Evolutionary conservation across 495 filamentous ascomycete species (phyloP), one percentile per base, ranked within the genome.

Genomic region (Xylaria nigripes): DNA sequence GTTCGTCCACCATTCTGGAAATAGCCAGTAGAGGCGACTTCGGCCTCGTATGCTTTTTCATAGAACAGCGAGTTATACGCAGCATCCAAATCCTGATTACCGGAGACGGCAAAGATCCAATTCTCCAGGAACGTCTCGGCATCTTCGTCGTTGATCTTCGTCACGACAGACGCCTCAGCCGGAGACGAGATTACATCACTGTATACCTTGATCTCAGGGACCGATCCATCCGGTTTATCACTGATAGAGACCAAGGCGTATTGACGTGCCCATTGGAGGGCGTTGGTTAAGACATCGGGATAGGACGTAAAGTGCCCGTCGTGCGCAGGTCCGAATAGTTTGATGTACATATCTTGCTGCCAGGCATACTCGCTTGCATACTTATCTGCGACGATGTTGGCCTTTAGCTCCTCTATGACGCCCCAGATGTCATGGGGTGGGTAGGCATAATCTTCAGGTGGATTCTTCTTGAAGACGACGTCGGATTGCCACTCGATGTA

Each of bases 21-120:
- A 41, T 62, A 63, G 7, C 61, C 62, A 25, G 21, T 42, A 27
- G 56, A 62, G 21, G 52, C 48, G 36, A 56, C 45, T 46, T 58
- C 63, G 13, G 63, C 63, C 21, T 55, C 25, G 48, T 60, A 62
- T 1, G 61, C 61, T 38, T 63, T 59, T 38, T 64, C 64, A 52
- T 59, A 64, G 54, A 78, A 78, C 61, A 76, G 67, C 4, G 67
- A 65, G 52, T 78, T 78, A 54, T 74, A 78, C 2, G 68, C 71
- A n/a, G 74, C 71, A 51, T 78, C 74, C 23, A 62, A 65, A 51
- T 78, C 75, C 45, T 72, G 71, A 51, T 66, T 67, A 38, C 60
- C 66, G 10, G 53, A 46, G n/a, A 63, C 64, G 24, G 56, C 51
- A n/a, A 51, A 47, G 16, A 69, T 65, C 56, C 66, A 61, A 2